phyloP scores from a whole-genome alignment of 495 filamentous ascomycete species.

The Annulohypoxylon nitens region DNA sequence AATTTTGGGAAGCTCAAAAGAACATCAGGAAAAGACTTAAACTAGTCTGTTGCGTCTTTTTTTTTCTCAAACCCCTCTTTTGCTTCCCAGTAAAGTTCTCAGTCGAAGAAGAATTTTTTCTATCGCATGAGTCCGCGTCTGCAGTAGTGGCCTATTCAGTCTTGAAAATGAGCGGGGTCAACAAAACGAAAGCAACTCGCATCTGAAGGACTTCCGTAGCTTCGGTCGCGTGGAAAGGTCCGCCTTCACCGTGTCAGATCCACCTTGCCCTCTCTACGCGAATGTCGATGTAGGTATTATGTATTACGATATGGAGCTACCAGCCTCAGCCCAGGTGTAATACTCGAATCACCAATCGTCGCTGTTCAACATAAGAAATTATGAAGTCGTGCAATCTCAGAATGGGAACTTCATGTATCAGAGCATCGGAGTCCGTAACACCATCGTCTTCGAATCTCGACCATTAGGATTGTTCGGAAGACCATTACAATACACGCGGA shows the following conservation, averaged over 20 bases:
- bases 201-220: constrained; percentile 34
- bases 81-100: constrained; percentile 12
- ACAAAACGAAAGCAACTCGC: constrained; percentile 16
- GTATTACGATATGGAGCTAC: constrained; percentile 13
- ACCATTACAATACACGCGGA: not conserved
- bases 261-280: constrained; percentile 12
- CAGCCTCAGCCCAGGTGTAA: constrained; percentile 10
- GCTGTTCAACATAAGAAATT: constrained; percentile 11
- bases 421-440: constrained; percentile 16
- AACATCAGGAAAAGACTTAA: constrained; percentile 19
- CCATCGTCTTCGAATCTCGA: not conserved
- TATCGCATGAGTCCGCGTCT: constrained; percentile 41
- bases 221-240: constrained; percentile 40
- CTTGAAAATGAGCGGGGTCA: constrained; percentile 31
- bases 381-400: not conserved
- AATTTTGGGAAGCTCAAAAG: constrained; percentile 25
- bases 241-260: constrained; percentile 40
- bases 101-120: constrained; percentile 28
- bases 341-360: constrained; percentile 1
- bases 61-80: constrained; percentile 40
- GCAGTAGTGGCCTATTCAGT: constrained; percentile 35
- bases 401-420: not conserved
- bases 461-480: constrained; percentile 13
- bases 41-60: constrained; percentile 25
- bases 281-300: constrained; percentile 19